Percentiles rank a stretch among this genome's conserved stretches.
These are phyloP conservation scores for Alternaria sp. DNA, from an alignment of 2,329 filamentous ascomycete genomes.

Conservation along the genomic window DNA sequence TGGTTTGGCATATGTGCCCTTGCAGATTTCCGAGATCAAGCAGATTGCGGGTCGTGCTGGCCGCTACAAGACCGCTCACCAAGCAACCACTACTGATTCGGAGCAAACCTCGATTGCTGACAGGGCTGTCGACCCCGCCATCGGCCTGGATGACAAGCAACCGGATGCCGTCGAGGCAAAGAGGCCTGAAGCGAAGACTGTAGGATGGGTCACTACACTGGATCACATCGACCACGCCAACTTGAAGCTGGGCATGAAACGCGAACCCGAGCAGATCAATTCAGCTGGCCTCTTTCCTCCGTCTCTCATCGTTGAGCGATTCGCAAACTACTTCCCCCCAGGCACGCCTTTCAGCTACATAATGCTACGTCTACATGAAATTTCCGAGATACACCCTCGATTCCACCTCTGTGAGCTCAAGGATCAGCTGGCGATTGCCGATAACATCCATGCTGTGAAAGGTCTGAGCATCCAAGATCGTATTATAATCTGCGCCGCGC, in stretches of 20 bases:
- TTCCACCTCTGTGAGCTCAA: slow-evolving; percentile 75
- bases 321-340: slow-evolving; percentile 82
- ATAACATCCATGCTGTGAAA: slow-evolving; percentile 75
- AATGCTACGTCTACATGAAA: slow-evolving; percentile 75
- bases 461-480: slow-evolving; percentile 76
- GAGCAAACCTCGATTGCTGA: slow-evolving; percentile 13
- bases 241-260: slow-evolving; percentile 69
- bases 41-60: slow-evolving; percentile 95
- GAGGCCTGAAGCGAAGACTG: slow-evolving; percentile 31
- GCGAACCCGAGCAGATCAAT: slow-evolving; percentile 70
- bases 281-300: slow-evolving; percentile 80
- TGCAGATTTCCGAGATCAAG: slow-evolving; percentile 82
- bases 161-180: slow-evolving; percentile 2
- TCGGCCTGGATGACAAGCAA: slow-evolving; percentile 31
- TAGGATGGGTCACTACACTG: slow-evolving; percentile 82
- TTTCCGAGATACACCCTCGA: slow-evolving; percentile 68
- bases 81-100: slow-evolving; percentile 54
- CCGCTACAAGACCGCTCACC: slow-evolving; percentile 76
- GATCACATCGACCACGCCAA: slow-evolving; percentile 71
- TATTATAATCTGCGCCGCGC: slow-evolving; percentile 76
- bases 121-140: slow-evolving; percentile 17
- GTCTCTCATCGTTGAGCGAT: slow-evolving; percentile 72
- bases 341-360: slow-evolving; percentile 85
- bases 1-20: slow-evolving; percentile 62
- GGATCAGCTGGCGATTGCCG: slow-evolving; percentile 72